Evolutionary conservation across 2,329 filamentous ascomycete genomes (phyloP).

Genomic region (Fusarium staphyleae): DNA sequence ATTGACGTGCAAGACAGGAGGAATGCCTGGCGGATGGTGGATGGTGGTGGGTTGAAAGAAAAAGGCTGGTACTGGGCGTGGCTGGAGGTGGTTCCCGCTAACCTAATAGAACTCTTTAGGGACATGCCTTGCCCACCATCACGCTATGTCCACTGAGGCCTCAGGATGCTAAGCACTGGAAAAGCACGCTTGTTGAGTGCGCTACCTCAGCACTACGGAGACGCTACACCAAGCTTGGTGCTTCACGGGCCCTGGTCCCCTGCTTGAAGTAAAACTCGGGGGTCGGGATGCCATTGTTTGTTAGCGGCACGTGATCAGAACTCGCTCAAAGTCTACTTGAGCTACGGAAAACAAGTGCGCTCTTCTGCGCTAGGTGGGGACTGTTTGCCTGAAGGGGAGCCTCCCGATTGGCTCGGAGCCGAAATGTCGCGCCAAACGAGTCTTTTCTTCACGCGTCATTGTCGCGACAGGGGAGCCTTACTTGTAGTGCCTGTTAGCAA

Average conservation of each 20-base stretch:
- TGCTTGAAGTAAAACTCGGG: slow-evolving; percentile 11
- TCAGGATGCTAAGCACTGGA: slow-evolving; percentile 24
- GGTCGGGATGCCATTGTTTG: background rate
- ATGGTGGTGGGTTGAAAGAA: slow-evolving; percentile 38
- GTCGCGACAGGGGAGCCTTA: slow-evolving; percentile 31
- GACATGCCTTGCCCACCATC: slow-evolving; percentile 20
- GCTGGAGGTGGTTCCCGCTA: slow-evolving; percentile 42
- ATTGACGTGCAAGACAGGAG: slow-evolving; percentile 42
- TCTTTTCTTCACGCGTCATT: slow-evolving; percentile 35
- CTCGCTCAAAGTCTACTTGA: slow-evolving; percentile 1
- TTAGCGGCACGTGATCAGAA: slow-evolving; percentile 28
- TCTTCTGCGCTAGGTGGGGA: background rate
- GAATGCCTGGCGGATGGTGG: slow-evolving; percentile 37
- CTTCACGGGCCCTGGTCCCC: background rate
- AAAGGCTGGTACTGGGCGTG: slow-evolving; percentile 44
- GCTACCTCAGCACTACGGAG: slow-evolving; percentile 27
- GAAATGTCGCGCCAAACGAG: slow-evolving; percentile 19
- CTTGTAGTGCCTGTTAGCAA: no score
- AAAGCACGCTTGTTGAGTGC: slow-evolving; percentile 21
- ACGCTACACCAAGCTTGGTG: slow-evolving; percentile 22
- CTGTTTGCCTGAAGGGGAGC: slow-evolving; percentile 26
- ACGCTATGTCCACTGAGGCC: slow-evolving; percentile 21
- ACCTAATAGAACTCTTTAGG: slow-evolving; percentile 26
- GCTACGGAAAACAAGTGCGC: slow-evolving; percentile 10
- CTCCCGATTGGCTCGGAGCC: slow-evolving; percentile 30